phyloP scores from a whole-genome alignment of 2,329 filamentous ascomycete species.

The Fusarium sp. region DNA sequence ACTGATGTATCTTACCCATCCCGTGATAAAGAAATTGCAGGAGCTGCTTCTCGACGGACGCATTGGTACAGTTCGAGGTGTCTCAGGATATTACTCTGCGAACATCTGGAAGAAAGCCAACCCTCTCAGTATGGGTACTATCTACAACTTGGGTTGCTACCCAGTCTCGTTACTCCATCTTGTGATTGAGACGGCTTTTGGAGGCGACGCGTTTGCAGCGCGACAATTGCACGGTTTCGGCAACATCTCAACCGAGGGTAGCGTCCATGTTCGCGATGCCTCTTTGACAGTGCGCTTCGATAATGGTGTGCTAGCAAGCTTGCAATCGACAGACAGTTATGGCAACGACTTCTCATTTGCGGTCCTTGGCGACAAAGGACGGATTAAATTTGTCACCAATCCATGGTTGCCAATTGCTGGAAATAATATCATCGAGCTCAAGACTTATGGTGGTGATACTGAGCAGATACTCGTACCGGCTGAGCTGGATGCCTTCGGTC shows the following conservation, averaged over 20 bases:
- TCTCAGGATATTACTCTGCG: slow-evolving; percentile 11
- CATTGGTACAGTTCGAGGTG: slow-evolving; percentile 1
- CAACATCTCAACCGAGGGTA: neutral
- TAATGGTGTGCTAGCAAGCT: slow-evolving; percentile 5
- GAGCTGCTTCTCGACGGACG: neutral
- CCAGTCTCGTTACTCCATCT: slow-evolving; percentile 8
- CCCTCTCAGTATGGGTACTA: slow-evolving; percentile 12
- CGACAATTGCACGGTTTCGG: slow-evolving; percentile 7
- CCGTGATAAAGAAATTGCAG: slow-evolving; percentile 7
- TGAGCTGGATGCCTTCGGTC: slow-evolving; percentile 4
- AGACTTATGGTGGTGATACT: neutral
- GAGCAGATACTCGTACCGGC: neutral
- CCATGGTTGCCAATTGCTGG: slow-evolving; percentile 7
- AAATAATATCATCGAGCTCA: slow-evolving; percentile 15
- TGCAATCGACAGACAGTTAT: slow-evolving; percentile 19
- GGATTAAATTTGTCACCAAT: slow-evolving; percentile 8
- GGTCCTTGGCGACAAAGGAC: slow-evolving; percentile 3
- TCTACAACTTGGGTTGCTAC: slow-evolving; percentile 9
- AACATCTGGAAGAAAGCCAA: slow-evolving; percentile 25
- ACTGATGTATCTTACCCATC: slow-evolving; percentile 7
- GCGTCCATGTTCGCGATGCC: slow-evolving; percentile 12
- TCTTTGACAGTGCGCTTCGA: slow-evolving; percentile 8
- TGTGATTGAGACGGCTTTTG: neutral
- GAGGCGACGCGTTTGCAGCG: neutral
- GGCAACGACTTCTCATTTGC: slow-evolving; percentile 9